phyloP scores from a whole-genome alignment of 225 moss, liverwort and hornwort species.

The Pleurozium schreberi region DNA sequence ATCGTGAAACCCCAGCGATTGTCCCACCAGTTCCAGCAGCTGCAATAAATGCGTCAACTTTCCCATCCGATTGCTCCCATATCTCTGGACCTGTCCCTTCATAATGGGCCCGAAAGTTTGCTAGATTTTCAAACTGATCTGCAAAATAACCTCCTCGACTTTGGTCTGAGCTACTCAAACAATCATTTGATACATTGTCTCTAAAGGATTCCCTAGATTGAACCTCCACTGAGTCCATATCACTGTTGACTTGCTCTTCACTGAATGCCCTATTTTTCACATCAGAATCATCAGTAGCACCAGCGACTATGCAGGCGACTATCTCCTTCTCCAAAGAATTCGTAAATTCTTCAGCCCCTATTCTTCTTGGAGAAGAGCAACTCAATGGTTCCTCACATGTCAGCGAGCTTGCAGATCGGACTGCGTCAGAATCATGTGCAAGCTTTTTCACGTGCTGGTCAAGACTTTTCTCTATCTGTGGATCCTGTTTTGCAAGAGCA shows the following conservation, averaged over 20 bases:
- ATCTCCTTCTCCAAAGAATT: constrained; percentile 13
- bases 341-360: constrained; percentile 4
- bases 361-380: background rate
- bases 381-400: background rate
- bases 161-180: constrained; percentile 17
- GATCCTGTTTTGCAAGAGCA: constrained; percentile 9
- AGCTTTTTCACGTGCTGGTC: background rate
- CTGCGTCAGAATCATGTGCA: background rate
- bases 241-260: background rate
- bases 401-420: background rate
- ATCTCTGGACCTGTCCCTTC: constrained; percentile 95
- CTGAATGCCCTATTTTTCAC: background rate
- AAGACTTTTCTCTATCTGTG: background rate
- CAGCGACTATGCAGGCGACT: background rate
- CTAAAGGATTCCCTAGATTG: background rate
- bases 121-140: constrained; percentile 94
- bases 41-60: constrained; percentile 69
- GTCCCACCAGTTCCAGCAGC: constrained; percentile 99
- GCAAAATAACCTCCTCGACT: constrained; percentile 68
- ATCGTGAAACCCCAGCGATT: constrained; percentile 76
- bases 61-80: constrained; percentile 72
- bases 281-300: background rate
- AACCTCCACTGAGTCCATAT: background rate
- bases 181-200: background rate
- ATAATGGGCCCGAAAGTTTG: constrained; percentile 85